phyloP scores from a whole-genome alignment of 2,329 filamentous ascomycete genomes.

The Hypoxylon rubiginosum region DNA sequence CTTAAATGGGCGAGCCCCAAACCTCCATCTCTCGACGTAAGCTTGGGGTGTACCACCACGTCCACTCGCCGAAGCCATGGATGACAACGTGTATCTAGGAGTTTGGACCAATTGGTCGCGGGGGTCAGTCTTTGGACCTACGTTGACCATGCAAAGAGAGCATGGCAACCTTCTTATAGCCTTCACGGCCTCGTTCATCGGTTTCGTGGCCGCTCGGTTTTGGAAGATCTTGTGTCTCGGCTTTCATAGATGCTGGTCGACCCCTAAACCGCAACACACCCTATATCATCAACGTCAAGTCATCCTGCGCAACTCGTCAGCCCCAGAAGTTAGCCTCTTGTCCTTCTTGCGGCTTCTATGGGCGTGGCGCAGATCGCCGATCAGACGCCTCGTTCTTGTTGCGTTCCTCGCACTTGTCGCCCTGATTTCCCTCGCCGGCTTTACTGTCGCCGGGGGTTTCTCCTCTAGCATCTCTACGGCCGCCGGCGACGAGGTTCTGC shows the following conservation, averaged over 20 bases:
- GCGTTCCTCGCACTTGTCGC: constrained; percentile 3
- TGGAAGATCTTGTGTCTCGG: constrained; percentile 38
- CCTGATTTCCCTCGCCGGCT: constrained; percentile 12
- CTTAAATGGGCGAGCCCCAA: no score
- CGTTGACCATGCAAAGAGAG: constrained; percentile 18
- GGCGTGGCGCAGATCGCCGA: neutral
- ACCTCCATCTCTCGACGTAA: no score
- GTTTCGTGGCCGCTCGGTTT: constrained; percentile 34
- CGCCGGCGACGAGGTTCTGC: constrained; percentile 34
- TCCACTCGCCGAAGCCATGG: constrained; percentile 13
- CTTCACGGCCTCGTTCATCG: constrained; percentile 37
- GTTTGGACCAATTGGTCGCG: constrained; percentile 38
- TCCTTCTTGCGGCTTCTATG: constrained; percentile 17
- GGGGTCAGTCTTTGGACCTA: constrained; percentile 26
- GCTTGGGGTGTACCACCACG: no score
- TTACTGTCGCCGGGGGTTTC: constrained; percentile 35
- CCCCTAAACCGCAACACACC: neutral
- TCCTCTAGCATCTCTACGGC: constrained; percentile 36
- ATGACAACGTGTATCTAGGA: constrained; percentile 30
- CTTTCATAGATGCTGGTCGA: constrained; percentile 27
- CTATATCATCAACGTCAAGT: constrained; percentile 39
- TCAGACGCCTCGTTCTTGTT: neutral
- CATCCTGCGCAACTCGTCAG: constrained; percentile 35
- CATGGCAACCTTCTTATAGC: constrained; percentile 33
- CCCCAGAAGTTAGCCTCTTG: constrained; percentile 22